These are phyloP conservation scores for Tolypocladium tropicale DNA, from an alignment of 2,329 filamentous ascomycete genomes.

Conservation along the genomic window DNA sequence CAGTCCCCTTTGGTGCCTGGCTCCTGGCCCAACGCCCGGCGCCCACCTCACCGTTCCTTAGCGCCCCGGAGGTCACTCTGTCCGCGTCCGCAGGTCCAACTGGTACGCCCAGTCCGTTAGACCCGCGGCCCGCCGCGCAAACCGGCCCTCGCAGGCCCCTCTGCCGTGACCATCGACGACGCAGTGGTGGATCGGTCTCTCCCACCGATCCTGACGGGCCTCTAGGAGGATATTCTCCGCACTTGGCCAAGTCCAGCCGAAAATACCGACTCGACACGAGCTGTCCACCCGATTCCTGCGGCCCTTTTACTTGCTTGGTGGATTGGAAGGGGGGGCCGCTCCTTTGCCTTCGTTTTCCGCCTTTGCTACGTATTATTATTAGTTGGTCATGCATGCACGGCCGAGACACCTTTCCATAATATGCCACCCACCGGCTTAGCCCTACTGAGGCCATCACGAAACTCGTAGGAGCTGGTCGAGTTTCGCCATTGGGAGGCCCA, in stretches of 20 bases:
- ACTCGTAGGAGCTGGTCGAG: no score
- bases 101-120: neutral
- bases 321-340: no score
- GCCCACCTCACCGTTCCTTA: neutral
- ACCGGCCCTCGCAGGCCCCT: neutral
- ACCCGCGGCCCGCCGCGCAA: neutral
- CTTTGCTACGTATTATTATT: neutral
- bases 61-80: neutral
- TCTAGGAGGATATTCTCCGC: neutral
- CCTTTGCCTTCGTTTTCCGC: neutral
- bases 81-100: neutral
- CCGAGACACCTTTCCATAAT: no score
- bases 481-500: no score
- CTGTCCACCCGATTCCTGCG: neutral
- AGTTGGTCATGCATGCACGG: neutral
- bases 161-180: slow-evolving; percentile 3
- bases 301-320: no score
- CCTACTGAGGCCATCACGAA: no score
- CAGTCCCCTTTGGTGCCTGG: neutral
- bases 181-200: slow-evolving; percentile 3
- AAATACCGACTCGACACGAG: neutral
- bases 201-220: neutral
- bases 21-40: neutral
- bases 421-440: no score
- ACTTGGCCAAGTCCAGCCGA: neutral